Evolutionary conservation across 2,329 filamentous ascomycete species (phyloP), one percentile per base, ranked within the genome.

Genomic region (Fusarium humuli): DNA sequence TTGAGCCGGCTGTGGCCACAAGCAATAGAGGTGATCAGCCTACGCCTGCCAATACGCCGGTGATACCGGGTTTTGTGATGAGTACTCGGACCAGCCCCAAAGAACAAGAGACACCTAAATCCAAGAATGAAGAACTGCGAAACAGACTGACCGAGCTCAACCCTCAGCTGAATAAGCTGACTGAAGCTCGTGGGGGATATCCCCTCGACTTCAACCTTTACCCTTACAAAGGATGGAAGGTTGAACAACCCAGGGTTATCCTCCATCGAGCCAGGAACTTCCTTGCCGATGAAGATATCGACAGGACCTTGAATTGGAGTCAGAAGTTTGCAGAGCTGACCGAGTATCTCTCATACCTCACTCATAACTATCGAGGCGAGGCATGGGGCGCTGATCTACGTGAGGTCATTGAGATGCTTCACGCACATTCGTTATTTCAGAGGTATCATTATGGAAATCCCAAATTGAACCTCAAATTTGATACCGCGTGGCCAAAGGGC

Each of bases 251-350:
- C 3, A 70, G 65, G 32, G 73, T 83, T 32, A 62, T 77, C 45
- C 75, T 81, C 44, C 45, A 55, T 16, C 75, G 78, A 13, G 76
- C 78, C 46, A 76, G 74, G 52, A 83, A 82, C 67, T 88, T 86
- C 65, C 81, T 89, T 23, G 73, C 80, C 6, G 84, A 86, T 30
- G 81, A 85, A 65, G 84, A 88, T 67, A 71, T 76, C 8, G 80
- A 83, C 59, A 80, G 82, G 18, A 81, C 80, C 60, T 46, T 77
- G 2, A 68, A 78, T 45, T 87, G 84, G 79, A 71, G 79, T 3
- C 49, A 65, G 13, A 81, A 81, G 53, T 74, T 81, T 10, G 72
- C 65, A 22, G 80, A 80, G 58, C 73, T 84, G 14, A 71, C 73
- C 20, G 72, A 78, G 27, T 86, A 85, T 70, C 75, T 86, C 29